phyloP scores from a whole-genome alignment of 371 early-diverging fungal species.

The Mucor saturninus region DNA sequence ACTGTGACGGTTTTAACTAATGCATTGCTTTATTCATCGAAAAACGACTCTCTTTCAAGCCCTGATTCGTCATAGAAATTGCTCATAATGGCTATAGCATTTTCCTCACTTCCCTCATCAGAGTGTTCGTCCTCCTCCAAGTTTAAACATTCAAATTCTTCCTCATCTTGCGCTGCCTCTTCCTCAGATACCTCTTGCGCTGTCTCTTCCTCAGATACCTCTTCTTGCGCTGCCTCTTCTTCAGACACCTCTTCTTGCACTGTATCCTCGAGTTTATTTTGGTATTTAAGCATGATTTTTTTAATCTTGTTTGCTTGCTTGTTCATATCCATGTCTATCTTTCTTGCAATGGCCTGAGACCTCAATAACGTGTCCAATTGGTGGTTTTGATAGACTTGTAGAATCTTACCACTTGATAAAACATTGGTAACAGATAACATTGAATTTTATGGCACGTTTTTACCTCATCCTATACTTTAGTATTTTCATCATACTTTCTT shows the following conservation, averaged over 20 bases:
- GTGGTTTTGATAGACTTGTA: background rate
- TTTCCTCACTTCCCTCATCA: too few species aligned
- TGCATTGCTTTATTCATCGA: too few species aligned
- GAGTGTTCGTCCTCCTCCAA: too few species aligned
- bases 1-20: too few species aligned
- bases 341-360: background rate
- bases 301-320: background rate
- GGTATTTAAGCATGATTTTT: background rate
- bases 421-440: background rate
- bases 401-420: background rate
- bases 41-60: too few species aligned
- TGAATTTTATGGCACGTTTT: background rate
- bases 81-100: too few species aligned
- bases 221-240: background rate
- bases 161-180: too few species aligned
- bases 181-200: background rate
- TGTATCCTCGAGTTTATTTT: background rate
- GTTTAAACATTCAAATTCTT: too few species aligned
- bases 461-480: conserved; percentile 7
- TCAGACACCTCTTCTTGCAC: background rate
- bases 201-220: background rate
- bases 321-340: background rate
- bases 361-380: background rate
- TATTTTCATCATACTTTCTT: background rate
- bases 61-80: too few species aligned